Conservation (phyloP, 768 basidiomycete species). For the Cyclocybe aegerita region DNA sequence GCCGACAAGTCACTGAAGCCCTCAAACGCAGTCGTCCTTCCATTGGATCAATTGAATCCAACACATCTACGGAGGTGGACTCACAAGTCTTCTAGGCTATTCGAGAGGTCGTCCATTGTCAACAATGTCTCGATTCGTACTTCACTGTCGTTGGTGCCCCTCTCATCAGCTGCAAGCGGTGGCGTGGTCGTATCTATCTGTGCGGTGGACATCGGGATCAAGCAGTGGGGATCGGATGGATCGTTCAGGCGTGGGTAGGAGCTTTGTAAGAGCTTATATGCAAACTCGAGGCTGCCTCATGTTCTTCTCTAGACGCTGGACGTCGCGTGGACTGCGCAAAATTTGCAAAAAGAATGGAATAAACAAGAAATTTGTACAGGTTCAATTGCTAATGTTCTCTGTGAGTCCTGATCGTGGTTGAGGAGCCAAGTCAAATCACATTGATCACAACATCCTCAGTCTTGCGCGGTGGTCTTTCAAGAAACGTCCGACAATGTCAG, state of each 20-base stretch:
- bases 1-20: slow-evolving; percentile 2
- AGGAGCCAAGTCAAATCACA: neutral
- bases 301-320: neutral
- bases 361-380: neutral
- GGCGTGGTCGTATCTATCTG: neutral
- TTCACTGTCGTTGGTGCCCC: neutral
- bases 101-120: slow-evolving; percentile 3
- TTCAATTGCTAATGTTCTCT: too few relatives aligned
- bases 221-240: neutral
- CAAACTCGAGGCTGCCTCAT: slow-evolving; percentile 22
- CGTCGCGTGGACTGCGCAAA: neutral
- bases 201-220: slow-evolving; percentile 2
- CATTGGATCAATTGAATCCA: neutral
- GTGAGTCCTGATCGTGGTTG: neutral
- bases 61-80: neutral
- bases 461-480: neutral
- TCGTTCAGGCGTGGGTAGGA: neutral
- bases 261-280: neutral
- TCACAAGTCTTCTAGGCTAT: slow-evolving; percentile 9
- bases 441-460: neutral
- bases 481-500: slow-evolving; percentile 5
- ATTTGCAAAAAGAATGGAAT: neutral
- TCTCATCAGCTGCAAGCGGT: neutral
- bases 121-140: neutral
- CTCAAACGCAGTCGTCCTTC: slow-evolving; percentile 8